phyloP scores from a whole-genome alignment of 139 green algal species.

The Chlorella sp. region DNA sequence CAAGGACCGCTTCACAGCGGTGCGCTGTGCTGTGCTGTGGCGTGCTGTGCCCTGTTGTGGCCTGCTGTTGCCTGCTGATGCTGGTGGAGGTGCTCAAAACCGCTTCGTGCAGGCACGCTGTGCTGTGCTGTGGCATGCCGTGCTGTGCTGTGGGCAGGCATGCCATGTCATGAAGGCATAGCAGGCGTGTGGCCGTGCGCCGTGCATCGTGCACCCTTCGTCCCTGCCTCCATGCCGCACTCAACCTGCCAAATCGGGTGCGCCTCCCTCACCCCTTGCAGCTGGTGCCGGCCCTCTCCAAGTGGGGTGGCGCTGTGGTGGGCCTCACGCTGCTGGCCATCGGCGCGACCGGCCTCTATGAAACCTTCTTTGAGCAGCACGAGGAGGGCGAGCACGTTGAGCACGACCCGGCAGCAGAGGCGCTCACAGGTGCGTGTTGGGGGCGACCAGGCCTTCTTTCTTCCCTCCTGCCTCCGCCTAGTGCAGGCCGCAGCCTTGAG shows the following conservation, averaged over 20 bases:
- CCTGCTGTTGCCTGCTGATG: too few relatives aligned
- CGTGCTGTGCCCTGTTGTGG: background rate
- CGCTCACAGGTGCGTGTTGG: background rate
- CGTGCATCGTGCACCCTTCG: background rate
- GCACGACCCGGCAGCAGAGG: constrained; percentile 5
- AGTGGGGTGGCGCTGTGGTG: constrained; percentile 81
- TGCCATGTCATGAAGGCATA: too few relatives aligned
- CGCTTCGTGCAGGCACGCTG: too few relatives aligned
- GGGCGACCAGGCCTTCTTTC: too few relatives aligned
- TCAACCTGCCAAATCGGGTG: background rate
- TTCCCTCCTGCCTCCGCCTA: too few relatives aligned
- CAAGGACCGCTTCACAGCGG: constrained; percentile 60
- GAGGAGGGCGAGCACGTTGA: constrained; percentile 6
- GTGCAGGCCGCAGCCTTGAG: too few relatives aligned
- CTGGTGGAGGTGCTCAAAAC: too few relatives aligned
- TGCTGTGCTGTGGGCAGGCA: background rate
- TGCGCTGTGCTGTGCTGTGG: too few relatives aligned
- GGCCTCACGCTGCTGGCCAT: constrained; percentile 95
- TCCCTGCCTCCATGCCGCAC: background rate
- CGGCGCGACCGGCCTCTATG: constrained; percentile 88
- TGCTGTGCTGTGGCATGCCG: background rate
- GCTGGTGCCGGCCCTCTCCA: constrained; percentile 78
- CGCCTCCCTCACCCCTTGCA: background rate
- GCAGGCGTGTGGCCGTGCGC: background rate
- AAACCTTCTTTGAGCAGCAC: constrained; percentile 63